Evolutionary conservation across 768 basidiomycete species (phyloP).

Genomic region (Gyrodon lividus): DNA sequence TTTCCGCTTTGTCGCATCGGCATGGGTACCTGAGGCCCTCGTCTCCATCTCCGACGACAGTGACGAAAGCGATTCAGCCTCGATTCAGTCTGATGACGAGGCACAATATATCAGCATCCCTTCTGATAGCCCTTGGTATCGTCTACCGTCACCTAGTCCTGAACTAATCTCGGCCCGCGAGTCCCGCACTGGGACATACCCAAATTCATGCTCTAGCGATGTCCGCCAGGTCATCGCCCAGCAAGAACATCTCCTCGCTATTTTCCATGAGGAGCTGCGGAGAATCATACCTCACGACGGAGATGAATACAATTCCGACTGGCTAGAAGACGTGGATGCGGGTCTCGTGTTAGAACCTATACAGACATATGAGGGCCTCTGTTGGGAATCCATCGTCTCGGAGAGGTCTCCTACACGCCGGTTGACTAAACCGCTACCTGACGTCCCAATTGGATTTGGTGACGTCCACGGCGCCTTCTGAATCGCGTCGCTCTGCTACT

Average conservation of each 20-base stretch:
- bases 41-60: slow-evolving; percentile 18
- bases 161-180: slow-evolving; percentile 22
- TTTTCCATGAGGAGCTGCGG: slow-evolving; percentile 31
- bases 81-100: slow-evolving; percentile 24
- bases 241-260: slow-evolving; percentile 32
- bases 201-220: slow-evolving; percentile 31
- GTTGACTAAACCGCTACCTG: slow-evolving; percentile 18
- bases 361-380: slow-evolving; percentile 29
- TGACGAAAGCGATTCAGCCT: slow-evolving; percentile 20
- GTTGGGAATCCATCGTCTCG: slow-evolving; percentile 28
- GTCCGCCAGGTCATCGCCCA: slow-evolving; percentile 33
- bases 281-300: slow-evolving; percentile 20
- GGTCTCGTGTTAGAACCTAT: slow-evolving; percentile 29
- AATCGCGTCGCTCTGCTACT: too few relatives aligned
- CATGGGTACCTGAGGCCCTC: slow-evolving; percentile 20
- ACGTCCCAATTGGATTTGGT: slow-evolving; percentile 31
- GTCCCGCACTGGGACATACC: slow-evolving; percentile 17
- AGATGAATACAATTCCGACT: slow-evolving; percentile 20
- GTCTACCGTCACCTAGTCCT: slow-evolving; percentile 28
- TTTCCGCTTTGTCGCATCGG: slow-evolving; percentile 13
- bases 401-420: slow-evolving; percentile 13
- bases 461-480: slow-evolving; percentile 18
- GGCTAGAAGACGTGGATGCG: slow-evolving; percentile 28
- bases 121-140: slow-evolving; percentile 40
- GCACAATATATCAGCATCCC: slow-evolving; percentile 42